Conservation (phyloP, 2,329 filamentous ascomycete genomes). For the Epichloe scottii region DNA sequence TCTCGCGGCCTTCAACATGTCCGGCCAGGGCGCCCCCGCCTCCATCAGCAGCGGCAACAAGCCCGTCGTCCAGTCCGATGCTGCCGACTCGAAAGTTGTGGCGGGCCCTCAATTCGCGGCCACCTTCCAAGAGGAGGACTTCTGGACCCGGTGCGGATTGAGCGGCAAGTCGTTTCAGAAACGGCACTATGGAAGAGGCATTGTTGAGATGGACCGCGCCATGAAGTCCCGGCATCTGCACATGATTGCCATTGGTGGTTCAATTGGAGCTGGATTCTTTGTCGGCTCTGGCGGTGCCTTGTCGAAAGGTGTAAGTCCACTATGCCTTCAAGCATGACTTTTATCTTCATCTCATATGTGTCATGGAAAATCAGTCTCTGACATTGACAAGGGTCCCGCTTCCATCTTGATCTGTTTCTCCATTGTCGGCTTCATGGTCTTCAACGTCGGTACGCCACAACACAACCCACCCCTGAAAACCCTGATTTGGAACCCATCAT, state of each 20-base stretch:
- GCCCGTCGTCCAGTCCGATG: background rate
- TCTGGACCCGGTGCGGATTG: conserved; percentile 23
- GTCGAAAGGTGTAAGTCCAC: conserved; percentile 31
- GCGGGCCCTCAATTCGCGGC: conserved; percentile 4
- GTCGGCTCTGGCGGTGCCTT: conserved; percentile 45
- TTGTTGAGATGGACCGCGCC: conserved; percentile 28
- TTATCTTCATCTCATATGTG: background rate
- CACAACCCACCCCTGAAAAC: background rate
- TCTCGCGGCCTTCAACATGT: background rate
- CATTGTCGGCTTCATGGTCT: conserved; percentile 46
- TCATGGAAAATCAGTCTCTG: background rate
- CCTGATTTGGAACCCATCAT: background rate
- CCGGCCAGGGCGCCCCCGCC: background rate
- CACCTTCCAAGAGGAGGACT: conserved; percentile 16
- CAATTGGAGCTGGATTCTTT: conserved; percentile 51
- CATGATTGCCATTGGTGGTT: conserved; percentile 51
- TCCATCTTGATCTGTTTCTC: conserved; percentile 37
- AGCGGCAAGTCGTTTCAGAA: conserved; percentile 23
- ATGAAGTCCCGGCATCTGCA: conserved; percentile 47
- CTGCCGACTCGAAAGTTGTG: conserved; percentile 5
- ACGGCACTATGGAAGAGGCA: conserved; percentile 17
- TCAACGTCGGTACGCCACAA: conserved; percentile 13
- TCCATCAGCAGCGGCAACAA: conserved; percentile 5
- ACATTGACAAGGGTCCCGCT: conserved; percentile 20
- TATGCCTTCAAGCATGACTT: background rate